A percentile compares a stretch with the other conserved stretches of the same genome.
Evolutionary conservation across 495 filamentous ascomycete genomes (phyloP).

Genomic region (Hypoxylon fragiforme): DNA sequence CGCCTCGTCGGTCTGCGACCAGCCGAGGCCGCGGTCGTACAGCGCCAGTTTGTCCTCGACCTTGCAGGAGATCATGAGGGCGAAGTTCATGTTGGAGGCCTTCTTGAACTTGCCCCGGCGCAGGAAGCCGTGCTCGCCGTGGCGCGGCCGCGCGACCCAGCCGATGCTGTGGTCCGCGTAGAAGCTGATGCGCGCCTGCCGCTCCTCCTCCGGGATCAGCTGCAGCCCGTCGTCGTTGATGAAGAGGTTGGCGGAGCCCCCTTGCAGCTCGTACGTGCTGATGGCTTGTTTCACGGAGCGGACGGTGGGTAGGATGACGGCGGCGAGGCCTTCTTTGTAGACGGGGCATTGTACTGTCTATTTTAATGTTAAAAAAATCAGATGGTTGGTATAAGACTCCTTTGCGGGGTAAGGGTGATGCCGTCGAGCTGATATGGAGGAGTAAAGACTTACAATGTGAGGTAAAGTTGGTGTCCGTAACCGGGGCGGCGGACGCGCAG

Average conservation of each 20-base stretch:
- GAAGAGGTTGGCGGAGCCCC: conserved; percentile 79
- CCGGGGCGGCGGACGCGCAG: conserved; percentile 63
- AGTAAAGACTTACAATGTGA: conserved; percentile 52
- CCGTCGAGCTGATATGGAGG: too few relatives aligned
- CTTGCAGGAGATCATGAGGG: conserved; percentile 71
- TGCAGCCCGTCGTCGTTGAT: conserved; percentile 82
- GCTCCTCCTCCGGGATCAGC: conserved; percentile 66
- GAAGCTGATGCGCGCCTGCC: conserved; percentile 67
- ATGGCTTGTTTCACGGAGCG: conserved; percentile 73
- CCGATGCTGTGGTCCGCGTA: conserved; percentile 76
- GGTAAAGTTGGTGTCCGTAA: conserved; percentile 57
- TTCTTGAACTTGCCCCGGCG: conserved; percentile 72
- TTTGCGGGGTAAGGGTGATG: too few relatives aligned
- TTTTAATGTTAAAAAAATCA: conserved; percentile 1
- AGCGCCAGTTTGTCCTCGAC: conserved; percentile 69
- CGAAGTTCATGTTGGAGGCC: conserved; percentile 87
- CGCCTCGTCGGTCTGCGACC: conserved; percentile 72
- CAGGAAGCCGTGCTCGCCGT: conserved; percentile 63
- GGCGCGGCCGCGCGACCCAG: conserved; percentile 73
- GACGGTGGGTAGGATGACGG: conserved; percentile 69
- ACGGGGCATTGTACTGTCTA: conserved; percentile 70
- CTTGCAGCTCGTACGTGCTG: conserved; percentile 78
- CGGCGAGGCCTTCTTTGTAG: conserved; percentile 69
- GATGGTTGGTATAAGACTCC: too few relatives aligned
- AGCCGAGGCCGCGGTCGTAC: conserved; percentile 60